A percentile compares a stretch with the other conserved stretches of the same genome.
These are phyloP conservation scores for Epichloe gansuensis DNA, from an alignment of 2,329 filamentous ascomycete species.

Conservation along the genomic window DNA sequence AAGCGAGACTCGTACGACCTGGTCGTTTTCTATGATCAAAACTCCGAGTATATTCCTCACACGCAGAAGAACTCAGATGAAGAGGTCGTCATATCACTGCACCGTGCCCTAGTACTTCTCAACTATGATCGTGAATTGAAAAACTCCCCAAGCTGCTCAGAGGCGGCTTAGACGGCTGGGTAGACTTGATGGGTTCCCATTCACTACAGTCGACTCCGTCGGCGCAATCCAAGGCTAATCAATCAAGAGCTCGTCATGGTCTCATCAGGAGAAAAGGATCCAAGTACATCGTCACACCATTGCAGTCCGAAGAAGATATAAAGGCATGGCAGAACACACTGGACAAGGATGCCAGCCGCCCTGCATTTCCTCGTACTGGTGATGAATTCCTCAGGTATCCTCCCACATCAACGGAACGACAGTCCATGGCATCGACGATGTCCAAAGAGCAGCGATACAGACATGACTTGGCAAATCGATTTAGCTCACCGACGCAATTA, in stretches of 20 bases:
- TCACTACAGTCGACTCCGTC: constrained; percentile 40
- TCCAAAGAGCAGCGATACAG: constrained; percentile 13
- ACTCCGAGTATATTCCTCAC: constrained; percentile 39
- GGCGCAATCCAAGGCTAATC: constrained; percentile 7
- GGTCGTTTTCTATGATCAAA: constrained; percentile 81
- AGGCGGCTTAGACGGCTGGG: constrained; percentile 80
- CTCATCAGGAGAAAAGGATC: constrained; percentile 25
- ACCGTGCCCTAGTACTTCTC: constrained; percentile 71
- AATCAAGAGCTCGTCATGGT: constrained; percentile 13
- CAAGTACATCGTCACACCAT: constrained; percentile 46
- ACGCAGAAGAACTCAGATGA: constrained; percentile 26
- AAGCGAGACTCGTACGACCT: constrained; percentile 67
- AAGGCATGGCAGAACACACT: constrained; percentile 69
- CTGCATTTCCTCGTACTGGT: constrained; percentile 52
- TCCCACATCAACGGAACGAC: constrained; percentile 48
- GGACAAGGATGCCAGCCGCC: constrained; percentile 47
- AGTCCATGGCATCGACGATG: constrained; percentile 43
- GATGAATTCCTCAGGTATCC: constrained; percentile 83
- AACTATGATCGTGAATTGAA: constrained; percentile 68
- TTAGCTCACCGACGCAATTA: constrained; percentile 34
- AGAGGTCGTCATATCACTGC: constrained; percentile 56
- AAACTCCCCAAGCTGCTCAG: constrained; percentile 63
- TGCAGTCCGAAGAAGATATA: constrained; percentile 75
- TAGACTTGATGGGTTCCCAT: constrained; percentile 62
- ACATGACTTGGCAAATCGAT: constrained; percentile 20